Conservation (phyloP, 345 rosid genomes). For the Aquilaria sinensis region DNA sequence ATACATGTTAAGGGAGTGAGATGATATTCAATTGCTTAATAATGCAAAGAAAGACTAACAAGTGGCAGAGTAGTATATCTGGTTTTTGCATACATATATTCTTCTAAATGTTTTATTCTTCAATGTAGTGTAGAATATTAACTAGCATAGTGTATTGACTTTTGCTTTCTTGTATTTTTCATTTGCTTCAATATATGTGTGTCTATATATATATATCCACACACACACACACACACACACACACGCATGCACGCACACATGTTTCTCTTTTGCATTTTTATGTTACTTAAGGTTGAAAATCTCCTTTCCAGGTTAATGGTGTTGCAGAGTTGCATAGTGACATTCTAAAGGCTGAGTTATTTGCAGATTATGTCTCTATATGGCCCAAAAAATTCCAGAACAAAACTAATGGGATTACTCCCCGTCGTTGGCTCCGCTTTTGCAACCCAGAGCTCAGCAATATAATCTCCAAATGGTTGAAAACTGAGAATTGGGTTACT, state of each 20-base stretch:
- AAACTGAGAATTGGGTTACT: slow-evolving; percentile 85
- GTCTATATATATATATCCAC: not conserved
- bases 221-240: not conserved
- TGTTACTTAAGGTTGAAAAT: slow-evolving; percentile 13
- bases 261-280: not conserved
- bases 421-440: slow-evolving; percentile 94
- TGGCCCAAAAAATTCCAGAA: slow-evolving; percentile 97
- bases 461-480: slow-evolving; percentile 87
- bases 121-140: no score
- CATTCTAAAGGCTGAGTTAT: slow-evolving; percentile 79
- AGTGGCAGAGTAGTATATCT: no score
- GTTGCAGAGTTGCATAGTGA: slow-evolving; percentile 97
- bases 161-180: not conserved
- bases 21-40: no score
- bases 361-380: slow-evolving; percentile 84
- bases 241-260: not conserved
- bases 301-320: slow-evolving; percentile 73
- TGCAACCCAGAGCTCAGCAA: slow-evolving; percentile 96
- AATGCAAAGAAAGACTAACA: no score
- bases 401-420: slow-evolving; percentile 95
- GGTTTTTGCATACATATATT: no score
- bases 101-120: no score
- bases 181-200: not conserved
- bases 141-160: no score
- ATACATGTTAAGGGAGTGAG: no score